Conservation (phyloP, 257 asterid genomes). For the Solanum chaucha region DNA sequence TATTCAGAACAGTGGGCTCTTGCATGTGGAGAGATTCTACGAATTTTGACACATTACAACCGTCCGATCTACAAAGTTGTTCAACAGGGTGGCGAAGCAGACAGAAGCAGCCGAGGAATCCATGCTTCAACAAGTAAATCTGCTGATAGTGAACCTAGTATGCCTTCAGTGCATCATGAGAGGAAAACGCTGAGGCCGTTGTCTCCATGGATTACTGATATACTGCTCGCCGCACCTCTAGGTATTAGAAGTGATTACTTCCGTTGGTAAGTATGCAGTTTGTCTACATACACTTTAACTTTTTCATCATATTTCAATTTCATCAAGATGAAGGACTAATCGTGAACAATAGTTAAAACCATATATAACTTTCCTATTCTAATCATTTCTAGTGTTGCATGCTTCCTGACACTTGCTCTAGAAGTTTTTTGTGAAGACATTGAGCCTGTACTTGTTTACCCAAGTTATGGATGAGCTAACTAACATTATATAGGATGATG, state of each 20-base stretch:
- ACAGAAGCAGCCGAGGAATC: constrained; percentile 59
- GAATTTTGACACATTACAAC: constrained; percentile 89
- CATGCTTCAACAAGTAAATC: constrained; percentile 70
- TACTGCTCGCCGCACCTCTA: constrained; percentile 90
- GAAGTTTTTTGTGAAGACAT: background rate
- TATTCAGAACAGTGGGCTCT: constrained; percentile 99
- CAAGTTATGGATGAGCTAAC: background rate
- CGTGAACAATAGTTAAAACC: background rate
- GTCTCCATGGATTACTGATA: constrained; percentile 96
- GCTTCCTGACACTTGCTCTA: background rate
- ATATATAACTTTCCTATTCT: background rate
- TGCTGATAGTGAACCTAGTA: constrained; percentile 29
- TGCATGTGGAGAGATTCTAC: constrained; percentile 94
- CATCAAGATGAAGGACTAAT: background rate
- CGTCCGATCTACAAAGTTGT: constrained; percentile 85
- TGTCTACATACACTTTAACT: background rate
- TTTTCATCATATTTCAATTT: background rate
- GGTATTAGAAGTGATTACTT: constrained; percentile 97
- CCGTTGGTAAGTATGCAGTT: constrained; percentile 64
- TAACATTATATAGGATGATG: background rate
- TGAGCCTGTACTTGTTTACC: background rate
- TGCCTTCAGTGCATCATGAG: constrained; percentile 47
- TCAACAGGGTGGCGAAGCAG: constrained; percentile 45
- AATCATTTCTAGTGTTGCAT: background rate
- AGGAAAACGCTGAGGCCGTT: constrained; percentile 81